A percentile compares a stretch with the other conserved stretches of the same genome.
phyloP scores from a whole-genome alignment of 2,329 filamentous ascomycete genomes.

The Stagonosporopsis tanaceti region DNA sequence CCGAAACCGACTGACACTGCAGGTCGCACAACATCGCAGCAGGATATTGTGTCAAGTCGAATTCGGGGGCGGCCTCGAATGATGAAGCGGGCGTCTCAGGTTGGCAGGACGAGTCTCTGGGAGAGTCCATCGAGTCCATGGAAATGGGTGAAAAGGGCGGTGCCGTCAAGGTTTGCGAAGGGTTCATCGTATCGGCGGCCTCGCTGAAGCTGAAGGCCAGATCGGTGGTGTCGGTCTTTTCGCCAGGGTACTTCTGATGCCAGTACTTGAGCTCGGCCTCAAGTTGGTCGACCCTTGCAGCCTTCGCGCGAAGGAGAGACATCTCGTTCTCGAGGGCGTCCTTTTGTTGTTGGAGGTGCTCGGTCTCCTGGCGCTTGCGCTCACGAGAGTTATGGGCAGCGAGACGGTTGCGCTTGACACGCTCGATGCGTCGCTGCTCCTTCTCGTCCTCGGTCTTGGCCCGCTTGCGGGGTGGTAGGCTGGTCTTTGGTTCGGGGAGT shows the following conservation, averaged over 20 bases:
- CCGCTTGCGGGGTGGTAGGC: conserved; percentile 92
- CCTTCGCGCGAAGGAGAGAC: conserved; percentile 60
- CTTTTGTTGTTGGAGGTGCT: conserved; percentile 76
- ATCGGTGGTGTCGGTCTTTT: conserved; percentile 32
- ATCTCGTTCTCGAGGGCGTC: conserved; percentile 70
- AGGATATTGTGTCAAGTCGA: conserved; percentile 99
- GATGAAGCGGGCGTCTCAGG: conserved; percentile 51
- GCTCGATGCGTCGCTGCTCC: conserved; percentile 95
- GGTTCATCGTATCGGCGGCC: conserved; percentile 44
- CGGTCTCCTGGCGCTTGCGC: conserved; percentile 88
- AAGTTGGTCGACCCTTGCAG: conserved; percentile 60
- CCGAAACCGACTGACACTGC: conserved; percentile 91
- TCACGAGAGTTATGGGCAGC: conserved; percentile 97
- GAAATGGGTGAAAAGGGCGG: conserved; percentile 47
- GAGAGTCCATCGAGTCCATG: conserved; percentile 51
- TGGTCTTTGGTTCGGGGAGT: conserved; percentile 94
- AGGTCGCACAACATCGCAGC: conserved; percentile 99
- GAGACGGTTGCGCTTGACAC: conserved; percentile 93
- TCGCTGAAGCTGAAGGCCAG: conserved; percentile 33
- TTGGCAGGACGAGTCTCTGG: conserved; percentile 47
- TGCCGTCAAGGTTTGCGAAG: conserved; percentile 44
- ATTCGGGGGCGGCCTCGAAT: conserved; percentile 61
- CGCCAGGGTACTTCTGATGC: conserved; percentile 44
- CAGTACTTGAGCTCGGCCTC: conserved; percentile 56
- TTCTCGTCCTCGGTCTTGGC: conserved; percentile 99